These are phyloP conservation scores for Mycena galopus DNA, from an alignment of 768 basidiomycete genomes.

Conservation along the genomic window DNA sequence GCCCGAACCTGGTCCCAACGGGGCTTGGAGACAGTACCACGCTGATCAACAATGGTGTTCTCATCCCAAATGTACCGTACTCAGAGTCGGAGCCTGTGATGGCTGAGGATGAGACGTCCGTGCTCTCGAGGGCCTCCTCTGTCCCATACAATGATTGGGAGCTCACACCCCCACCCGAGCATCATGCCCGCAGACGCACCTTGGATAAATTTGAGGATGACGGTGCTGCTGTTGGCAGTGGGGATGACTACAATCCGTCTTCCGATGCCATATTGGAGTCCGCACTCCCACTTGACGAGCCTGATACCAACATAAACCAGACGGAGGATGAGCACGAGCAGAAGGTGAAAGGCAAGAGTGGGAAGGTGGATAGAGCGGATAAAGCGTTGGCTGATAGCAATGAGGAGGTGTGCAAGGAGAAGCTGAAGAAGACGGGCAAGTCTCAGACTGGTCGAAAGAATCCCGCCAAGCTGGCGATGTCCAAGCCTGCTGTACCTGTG, in stretches of 20 bases:
- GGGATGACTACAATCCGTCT: background rate
- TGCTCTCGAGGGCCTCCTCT: too few relatives aligned
- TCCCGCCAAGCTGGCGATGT: background rate
- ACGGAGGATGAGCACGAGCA: background rate
- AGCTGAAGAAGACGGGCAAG: too few relatives aligned
- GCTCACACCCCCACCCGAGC: too few relatives aligned
- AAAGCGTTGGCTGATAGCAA: too few relatives aligned
- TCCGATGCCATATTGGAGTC: background rate
- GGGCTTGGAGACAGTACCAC: constrained; percentile 5
- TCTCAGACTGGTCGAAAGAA: background rate
- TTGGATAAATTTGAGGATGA: background rate
- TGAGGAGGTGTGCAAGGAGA: too few relatives aligned
- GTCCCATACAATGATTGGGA: background rate
- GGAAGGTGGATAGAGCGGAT: too few relatives aligned
- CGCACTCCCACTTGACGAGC: too few relatives aligned
- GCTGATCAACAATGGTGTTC: background rate
- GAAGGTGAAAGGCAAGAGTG: background rate
- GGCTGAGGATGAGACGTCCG: too few relatives aligned
- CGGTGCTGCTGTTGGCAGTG: background rate
- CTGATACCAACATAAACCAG: too few relatives aligned
- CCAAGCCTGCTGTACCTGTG: background rate
- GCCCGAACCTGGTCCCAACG: constrained; percentile 7
- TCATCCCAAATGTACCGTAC: background rate
- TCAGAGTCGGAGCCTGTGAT: background rate
- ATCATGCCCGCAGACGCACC: background rate